Base-by-base conservation (phyloP, 768 basidiomycete species). In the Pulveroboletus ravenelii region DNA sequence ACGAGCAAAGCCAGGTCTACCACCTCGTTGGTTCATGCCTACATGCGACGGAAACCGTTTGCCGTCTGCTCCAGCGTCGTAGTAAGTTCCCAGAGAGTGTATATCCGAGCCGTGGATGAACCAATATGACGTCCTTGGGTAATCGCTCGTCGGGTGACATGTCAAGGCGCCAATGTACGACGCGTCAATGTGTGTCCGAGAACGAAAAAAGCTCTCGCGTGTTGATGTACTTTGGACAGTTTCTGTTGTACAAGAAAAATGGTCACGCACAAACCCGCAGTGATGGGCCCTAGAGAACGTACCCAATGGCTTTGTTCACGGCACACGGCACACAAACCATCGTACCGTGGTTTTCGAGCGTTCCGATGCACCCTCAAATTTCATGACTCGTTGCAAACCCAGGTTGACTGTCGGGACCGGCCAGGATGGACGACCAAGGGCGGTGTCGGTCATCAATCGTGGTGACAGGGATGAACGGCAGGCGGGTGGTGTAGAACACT, bases 181-280 rank as follows among this genome's bases (percentile, higher is more conserved):
- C 62, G 3, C 50, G 59, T 0, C 81, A 74, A n/a, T 62, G 51
- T 3, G 73, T 71, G 17, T 70, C 50, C 0, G 72, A 60, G 52
- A 74, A 63, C 1, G 81, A 69, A n/a, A 68, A 59, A 9, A 85
- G 66, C 12, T 81, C 72, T 12, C 81, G 77, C 35, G 77, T 61
- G 44, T 74, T 82, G 58, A 85, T 85, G 51, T 86, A 86, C 57
- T 85, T 86, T 10, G 84, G 84, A 59, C 83, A 85, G 50, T 84
- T 84, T 40, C 84, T 84, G 41, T n/a, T 10, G 30, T 14, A 4
- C 6, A 8, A 12, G 10, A 13, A 3, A 7, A 0, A 37, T 10
- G 7, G 31, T 36, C 17, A 44, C 5, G 12, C 7, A 34, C 23
- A 8, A 3, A 25, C 8, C 8, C 17, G 38, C 45, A 8, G 25